Evolutionary conservation across 2,329 filamentous ascomycete genomes (phyloP), one percentile per base, ranked within the genome.

Genomic region (Tolypocladium endophyticum): DNA sequence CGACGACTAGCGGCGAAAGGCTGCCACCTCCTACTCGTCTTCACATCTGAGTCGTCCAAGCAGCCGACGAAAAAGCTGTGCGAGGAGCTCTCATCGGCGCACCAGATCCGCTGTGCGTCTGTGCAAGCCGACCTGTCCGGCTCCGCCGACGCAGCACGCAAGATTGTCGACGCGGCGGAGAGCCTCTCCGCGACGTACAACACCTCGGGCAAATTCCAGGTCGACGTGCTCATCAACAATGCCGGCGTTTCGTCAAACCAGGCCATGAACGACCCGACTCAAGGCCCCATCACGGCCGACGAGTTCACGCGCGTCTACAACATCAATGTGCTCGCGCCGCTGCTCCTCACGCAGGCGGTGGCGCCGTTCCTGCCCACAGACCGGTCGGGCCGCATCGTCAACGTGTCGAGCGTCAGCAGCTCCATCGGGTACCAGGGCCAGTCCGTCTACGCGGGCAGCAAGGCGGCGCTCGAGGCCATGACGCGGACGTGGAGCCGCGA

Each of bases 151-250:
- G 69, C 71, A 12, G 60, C 66, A 0, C 20, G 61, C n/a, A 66
- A 60, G 55, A 69, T 74, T 45, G 60, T 74, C 20, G 63, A 68
- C 3, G 69, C 70, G 23, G 71, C 71, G 41, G 60, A 57, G 18
- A 39, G 50, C 20, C 64, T 73, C 56, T 72, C 67, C 62, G 52
- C 59, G 11, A 66, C 65, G 14, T 70, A 67, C 63, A 66, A 56
- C 30, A 25, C 59, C 0, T 41, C 59, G 14, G 62, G 59, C 16
- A 58, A 64, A 8, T 70, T 74, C 61, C 68, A 69, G 67, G 81
- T 96, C 68, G 90, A 95, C 74, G 90, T 96, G 62, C 77, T 96
- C 58, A 78, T 96, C 77, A 95, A 96, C 81, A 96, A 95, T 72
- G 91, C 92, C 36, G 92, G 90, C 58, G 76, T 86, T 8, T 77